Evolutionary conservation across 805 yeast species (phyloP).

Genomic region (Nakazawaea ambrosiae): DNA sequence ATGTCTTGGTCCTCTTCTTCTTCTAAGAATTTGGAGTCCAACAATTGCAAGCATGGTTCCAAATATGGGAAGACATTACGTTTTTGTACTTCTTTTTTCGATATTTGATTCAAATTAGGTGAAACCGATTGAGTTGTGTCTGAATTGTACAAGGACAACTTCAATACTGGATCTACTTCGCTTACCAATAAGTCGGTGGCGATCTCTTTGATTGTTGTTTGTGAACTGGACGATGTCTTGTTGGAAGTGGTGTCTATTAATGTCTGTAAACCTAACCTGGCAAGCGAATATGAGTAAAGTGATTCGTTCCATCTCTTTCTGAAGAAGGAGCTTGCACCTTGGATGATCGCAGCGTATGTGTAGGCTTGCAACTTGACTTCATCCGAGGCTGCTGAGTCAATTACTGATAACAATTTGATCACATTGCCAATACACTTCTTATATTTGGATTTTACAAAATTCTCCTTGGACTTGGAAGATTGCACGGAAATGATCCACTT

Average conservation of each 20-base stretch:
- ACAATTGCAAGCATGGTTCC: constrained; percentile 24
- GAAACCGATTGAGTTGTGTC: constrained; percentile 19
- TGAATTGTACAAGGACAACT: constrained; percentile 28
- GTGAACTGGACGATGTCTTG: no score
- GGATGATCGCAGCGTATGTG: constrained; percentile 27
- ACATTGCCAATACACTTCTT: constrained; percentile 51
- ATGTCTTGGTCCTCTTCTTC: constrained; percentile 16
- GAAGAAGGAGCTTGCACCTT: constrained; percentile 37
- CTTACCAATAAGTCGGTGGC: constrained; percentile 51
- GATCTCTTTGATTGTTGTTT: constrained; percentile 33
- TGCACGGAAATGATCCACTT: constrained; percentile 47
- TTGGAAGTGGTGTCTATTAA: constrained; percentile 28
- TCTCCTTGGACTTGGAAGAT: constrained; percentile 37
- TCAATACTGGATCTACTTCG: constrained; percentile 60
- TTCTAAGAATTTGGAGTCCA: constrained; percentile 31
- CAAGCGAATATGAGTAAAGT: constrained; percentile 45
- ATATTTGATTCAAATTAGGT: constrained; percentile 41
- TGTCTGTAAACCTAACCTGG: constrained; percentile 54
- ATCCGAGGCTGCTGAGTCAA: constrained; percentile 31
- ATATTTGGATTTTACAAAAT: constrained; percentile 55
- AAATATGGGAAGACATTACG: constrained; percentile 27
- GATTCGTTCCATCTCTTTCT: constrained; percentile 52
- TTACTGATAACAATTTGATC: constrained; percentile 33
- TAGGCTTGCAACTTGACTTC: constrained; percentile 26
- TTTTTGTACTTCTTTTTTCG: constrained; percentile 33